Percentiles rank a stretch among this genome's conserved stretches.
Evolutionary conservation across 352 stramenopile genomes (phyloP).

Genomic region (Thalassiosira sp.): DNA sequence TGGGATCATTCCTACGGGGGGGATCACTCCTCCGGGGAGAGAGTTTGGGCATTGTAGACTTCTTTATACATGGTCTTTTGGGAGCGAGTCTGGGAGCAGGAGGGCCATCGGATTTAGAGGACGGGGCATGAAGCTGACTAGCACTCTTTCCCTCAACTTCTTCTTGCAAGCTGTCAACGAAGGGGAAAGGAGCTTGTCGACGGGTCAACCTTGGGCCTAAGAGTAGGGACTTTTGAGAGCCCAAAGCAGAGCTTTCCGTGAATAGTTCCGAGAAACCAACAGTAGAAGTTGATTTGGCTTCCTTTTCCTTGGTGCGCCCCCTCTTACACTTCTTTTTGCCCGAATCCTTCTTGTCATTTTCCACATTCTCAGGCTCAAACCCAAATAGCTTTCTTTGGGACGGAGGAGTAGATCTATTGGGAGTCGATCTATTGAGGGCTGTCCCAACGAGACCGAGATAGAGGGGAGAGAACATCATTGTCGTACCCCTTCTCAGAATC

Average conservation of each 20-base stretch:
- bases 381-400: constrained; percentile 13
- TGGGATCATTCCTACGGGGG: constrained; percentile 1
- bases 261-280: neutral
- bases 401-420: neutral
- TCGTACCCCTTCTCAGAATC: neutral
- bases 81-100: neutral
- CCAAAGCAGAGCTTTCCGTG: neutral
- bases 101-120: neutral
- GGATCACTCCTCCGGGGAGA: neutral
- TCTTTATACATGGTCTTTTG: neutral
- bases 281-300: neutral
- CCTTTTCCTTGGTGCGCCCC: constrained; percentile 1
- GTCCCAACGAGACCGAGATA: neutral
- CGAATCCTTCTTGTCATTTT: neutral
- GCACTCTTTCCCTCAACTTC: no score
- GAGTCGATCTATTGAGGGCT: constrained; percentile 1
- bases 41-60: constrained; percentile 2
- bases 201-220: neutral
- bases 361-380: constrained; percentile 7
- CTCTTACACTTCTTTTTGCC: neutral
- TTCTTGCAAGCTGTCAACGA: no score
- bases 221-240: neutral
- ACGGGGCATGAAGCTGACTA: no score
- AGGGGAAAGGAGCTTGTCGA: no score
- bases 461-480: neutral